A percentile compares a stretch with the other conserved stretches of the same genome.
These are phyloP conservation scores for Sordariomycetes sp. DNA, from an alignment of 2,329 filamentous ascomycete genomes.

Conservation along the genomic window DNA sequence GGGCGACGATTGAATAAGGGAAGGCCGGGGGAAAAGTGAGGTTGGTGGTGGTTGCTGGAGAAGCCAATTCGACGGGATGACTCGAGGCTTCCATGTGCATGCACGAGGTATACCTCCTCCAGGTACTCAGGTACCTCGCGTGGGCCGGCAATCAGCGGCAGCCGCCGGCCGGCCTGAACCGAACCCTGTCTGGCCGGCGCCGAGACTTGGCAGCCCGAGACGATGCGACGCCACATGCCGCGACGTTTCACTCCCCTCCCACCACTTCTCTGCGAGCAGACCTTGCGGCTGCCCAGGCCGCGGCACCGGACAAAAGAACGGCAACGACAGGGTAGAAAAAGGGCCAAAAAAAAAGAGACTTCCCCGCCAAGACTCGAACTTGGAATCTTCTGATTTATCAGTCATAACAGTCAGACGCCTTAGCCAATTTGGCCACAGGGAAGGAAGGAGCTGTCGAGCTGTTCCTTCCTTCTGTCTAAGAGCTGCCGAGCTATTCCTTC, in stretches of 20 bases:
- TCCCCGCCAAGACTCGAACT: conserved; percentile 1
- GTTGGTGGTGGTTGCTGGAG: background rate
- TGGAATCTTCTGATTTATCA: conserved; percentile 3
- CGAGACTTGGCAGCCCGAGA: background rate
- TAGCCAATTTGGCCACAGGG: conserved; percentile 3
- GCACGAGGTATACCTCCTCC: too few species aligned
- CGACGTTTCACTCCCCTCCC: background rate
- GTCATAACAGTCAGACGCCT: conserved; percentile 3
- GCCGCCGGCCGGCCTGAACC: background rate
- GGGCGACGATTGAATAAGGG: background rate
- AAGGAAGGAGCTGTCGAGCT: too few species aligned
- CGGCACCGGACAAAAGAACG: background rate
- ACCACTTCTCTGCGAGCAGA: background rate
- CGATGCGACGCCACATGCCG: background rate
- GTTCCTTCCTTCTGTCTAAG: too few species aligned
- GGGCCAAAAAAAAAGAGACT: background rate
- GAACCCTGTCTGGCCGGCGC: background rate
- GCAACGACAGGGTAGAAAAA: background rate
- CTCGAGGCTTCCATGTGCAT: background rate
- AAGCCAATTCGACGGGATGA: background rate
- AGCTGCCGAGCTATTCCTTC: too few species aligned
- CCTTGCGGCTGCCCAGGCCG: background rate
- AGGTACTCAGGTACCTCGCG: too few species aligned
- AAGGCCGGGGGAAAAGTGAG: background rate
- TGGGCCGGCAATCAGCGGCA: background rate